Conservation (phyloP, 345 rosid species). For the Euphorbia tirucalli region DNA sequence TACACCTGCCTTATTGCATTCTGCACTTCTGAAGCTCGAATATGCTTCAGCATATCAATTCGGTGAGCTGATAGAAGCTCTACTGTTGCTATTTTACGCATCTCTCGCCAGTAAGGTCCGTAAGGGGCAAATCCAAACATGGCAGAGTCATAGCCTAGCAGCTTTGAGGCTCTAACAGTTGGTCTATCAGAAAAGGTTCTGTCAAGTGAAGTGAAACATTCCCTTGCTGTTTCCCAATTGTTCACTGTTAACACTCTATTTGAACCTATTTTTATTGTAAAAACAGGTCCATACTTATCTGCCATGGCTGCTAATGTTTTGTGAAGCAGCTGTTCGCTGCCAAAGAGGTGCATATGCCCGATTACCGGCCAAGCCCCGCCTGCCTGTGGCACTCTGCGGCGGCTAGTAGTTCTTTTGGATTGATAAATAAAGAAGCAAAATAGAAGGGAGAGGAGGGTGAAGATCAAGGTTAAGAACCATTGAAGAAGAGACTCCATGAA, state of each 20-base stretch:
- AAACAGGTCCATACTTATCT: slow-evolving; percentile 32
- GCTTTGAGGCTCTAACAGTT: slow-evolving; percentile 25
- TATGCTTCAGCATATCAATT: slow-evolving; percentile 29
- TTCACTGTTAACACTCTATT: slow-evolving; percentile 28
- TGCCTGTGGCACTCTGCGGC: slow-evolving; percentile 25
- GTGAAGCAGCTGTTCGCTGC: slow-evolving; percentile 20
- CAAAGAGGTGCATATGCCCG: slow-evolving; percentile 39
- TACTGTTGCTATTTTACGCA: slow-evolving; percentile 24
- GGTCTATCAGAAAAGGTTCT: slow-evolving; percentile 33
- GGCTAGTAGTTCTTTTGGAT: not conserved
- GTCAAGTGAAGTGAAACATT: slow-evolving; percentile 30
- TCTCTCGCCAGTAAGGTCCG: slow-evolving; percentile 41
- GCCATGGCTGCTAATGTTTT: slow-evolving; percentile 32
- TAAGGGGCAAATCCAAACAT: slow-evolving; percentile 48
- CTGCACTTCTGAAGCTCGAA: slow-evolving; percentile 26
- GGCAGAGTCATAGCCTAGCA: slow-evolving; percentile 31
- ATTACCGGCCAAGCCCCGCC: slow-evolving; percentile 38
- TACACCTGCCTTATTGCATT: slow-evolving; percentile 18
- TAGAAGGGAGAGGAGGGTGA: slow-evolving; percentile 6
- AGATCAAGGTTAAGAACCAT: slow-evolving; percentile 9
- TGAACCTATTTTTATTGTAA: slow-evolving; percentile 30
- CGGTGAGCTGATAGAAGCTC: slow-evolving; percentile 39
- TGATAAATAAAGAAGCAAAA: slow-evolving; percentile 15
- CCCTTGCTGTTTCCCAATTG: slow-evolving; percentile 33
- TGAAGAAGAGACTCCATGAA: slow-evolving; percentile 12